Evolutionary conservation across 1,139 yeast species (phyloP).

Genomic region (Geotrichum klebahnii): DNA sequence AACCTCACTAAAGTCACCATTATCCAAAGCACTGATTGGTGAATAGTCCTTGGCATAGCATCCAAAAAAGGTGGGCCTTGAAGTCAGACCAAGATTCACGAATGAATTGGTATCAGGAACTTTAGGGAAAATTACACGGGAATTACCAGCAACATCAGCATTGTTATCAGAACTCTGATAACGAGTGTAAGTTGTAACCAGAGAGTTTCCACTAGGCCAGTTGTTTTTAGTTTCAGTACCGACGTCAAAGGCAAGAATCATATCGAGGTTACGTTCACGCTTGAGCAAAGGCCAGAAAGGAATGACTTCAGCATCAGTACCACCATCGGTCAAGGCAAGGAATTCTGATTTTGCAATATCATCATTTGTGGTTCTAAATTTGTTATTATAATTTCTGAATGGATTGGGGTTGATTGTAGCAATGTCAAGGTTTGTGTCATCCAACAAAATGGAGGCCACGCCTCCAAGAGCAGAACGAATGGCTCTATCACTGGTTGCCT

Average conservation of each 20-base stretch:
- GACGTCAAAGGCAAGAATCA: slow-evolving; percentile 78
- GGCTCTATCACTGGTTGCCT: slow-evolving; percentile 23
- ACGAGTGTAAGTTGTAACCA: slow-evolving; percentile 61
- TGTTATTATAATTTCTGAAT: slow-evolving; percentile 40
- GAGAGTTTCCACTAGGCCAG: slow-evolving; percentile 61
- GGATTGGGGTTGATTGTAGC: slow-evolving; percentile 72
- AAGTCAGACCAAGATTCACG: slow-evolving; percentile 44
- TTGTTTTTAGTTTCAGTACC: slow-evolving; percentile 68
- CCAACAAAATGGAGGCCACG: slow-evolving; percentile 11
- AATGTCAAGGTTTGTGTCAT: slow-evolving; percentile 48
- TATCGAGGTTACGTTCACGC: slow-evolving; percentile 64
- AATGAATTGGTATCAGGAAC: slow-evolving; percentile 48
- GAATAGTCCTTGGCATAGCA: slow-evolving; percentile 71
- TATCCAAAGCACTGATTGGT: slow-evolving; percentile 17
- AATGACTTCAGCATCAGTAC: slow-evolving; percentile 75
- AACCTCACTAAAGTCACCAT: slow-evolving; percentile 30
- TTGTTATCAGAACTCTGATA: slow-evolving; percentile 82
- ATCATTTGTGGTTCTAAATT: not conserved
- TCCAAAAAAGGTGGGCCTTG: slow-evolving; percentile 71
- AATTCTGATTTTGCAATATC: slow-evolving; percentile 42
- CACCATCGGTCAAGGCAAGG: slow-evolving; percentile 76
- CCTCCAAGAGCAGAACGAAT: slow-evolving; percentile 20
- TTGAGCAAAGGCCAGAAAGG: slow-evolving; percentile 77
- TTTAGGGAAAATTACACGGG: slow-evolving; percentile 5
- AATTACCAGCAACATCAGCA: slow-evolving; percentile 45